A percentile compares a stretch with the other conserved stretches of the same genome.
phyloP scores from a whole-genome alignment of 2,329 filamentous ascomycete genomes.

The Ilyonectria robusta region DNA sequence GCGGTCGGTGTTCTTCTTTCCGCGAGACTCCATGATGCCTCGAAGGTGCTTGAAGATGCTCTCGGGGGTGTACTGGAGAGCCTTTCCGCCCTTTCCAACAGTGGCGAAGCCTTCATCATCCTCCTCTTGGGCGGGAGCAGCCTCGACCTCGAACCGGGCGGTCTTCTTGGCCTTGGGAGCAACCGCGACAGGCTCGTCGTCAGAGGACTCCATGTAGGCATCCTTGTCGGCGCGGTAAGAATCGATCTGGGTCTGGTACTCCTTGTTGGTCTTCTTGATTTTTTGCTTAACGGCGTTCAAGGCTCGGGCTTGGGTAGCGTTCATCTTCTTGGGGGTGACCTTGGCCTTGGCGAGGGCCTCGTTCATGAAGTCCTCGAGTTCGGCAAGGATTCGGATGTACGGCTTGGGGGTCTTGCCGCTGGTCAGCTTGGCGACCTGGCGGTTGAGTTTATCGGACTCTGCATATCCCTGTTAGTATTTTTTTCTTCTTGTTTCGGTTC shows the following conservation, averaged over 20 bases:
- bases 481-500: background rate
- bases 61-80: slow-evolving; percentile 93
- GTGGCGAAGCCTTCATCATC: slow-evolving; percentile 92
- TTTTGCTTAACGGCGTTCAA: slow-evolving; percentile 98
- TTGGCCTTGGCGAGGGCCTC: slow-evolving; percentile 97
- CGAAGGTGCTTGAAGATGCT: slow-evolving; percentile 98
- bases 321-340: slow-evolving; percentile 98
- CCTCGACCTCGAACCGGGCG: slow-evolving; percentile 59
- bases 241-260: slow-evolving; percentile 89
- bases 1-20: slow-evolving; percentile 98
- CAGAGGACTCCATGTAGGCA: slow-evolving; percentile 87
- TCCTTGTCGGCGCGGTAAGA: slow-evolving; percentile 89
- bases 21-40: slow-evolving; percentile 92
- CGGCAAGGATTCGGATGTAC: slow-evolving; percentile 93
- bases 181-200: slow-evolving; percentile 72
- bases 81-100: slow-evolving; percentile 90
- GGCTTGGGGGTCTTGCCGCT: slow-evolving; percentile 87
- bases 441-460: slow-evolving; percentile 97
- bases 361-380: slow-evolving; percentile 94
- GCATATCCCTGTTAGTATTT: slow-evolving; percentile 37
- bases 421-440: slow-evolving; percentile 84
- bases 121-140: slow-evolving; percentile 64
- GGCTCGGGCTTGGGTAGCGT: slow-evolving; percentile 92
- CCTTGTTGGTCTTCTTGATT: slow-evolving; percentile 99
- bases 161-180: slow-evolving; percentile 63